Evolutionary conservation across 75 land plant genomes (phyloP).

Genomic region (Cupressus sempervirens): DNA sequence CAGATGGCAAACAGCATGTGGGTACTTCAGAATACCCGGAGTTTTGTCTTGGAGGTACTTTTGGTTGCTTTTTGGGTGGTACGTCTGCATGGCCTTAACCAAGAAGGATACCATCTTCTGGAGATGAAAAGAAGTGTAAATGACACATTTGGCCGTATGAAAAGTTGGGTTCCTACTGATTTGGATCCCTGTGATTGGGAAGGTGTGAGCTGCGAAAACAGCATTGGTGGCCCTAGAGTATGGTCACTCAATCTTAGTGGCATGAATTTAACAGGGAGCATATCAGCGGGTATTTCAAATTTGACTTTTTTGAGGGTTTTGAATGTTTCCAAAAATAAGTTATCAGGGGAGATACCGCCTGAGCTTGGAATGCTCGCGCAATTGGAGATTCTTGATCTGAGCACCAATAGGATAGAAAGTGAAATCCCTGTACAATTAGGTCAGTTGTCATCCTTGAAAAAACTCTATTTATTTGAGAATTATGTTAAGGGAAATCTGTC

Average conservation of each 20-base stretch:
- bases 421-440: slow-evolving; percentile 40
- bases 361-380: slow-evolving; percentile 23
- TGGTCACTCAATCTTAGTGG: slow-evolving; percentile 32
- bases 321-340: slow-evolving; percentile 39
- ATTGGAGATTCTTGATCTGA: slow-evolving; percentile 55
- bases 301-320: slow-evolving; percentile 34
- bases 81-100: slow-evolving; percentile 1
- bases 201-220: slow-evolving; percentile 35
- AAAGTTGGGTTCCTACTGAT: slow-evolving; percentile 41
- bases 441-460: slow-evolving; percentile 27
- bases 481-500: slow-evolving; percentile 48
- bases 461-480: slow-evolving; percentile 56
- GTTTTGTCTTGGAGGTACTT: neutral
- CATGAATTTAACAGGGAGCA: slow-evolving; percentile 42
- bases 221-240: slow-evolving; percentile 22
- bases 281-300: slow-evolving; percentile 35
- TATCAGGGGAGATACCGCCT: slow-evolving; percentile 55
- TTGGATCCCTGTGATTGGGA: slow-evolving; percentile 53
- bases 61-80: slow-evolving; percentile 1
- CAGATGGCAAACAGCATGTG: slow-evolving; percentile 13
- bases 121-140: slow-evolving; percentile 30
- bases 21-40: neutral
- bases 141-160: slow-evolving; percentile 23
- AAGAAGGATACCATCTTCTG: slow-evolving; percentile 22
- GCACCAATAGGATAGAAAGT: slow-evolving; percentile 52